These are phyloP conservation scores for Coniophora puteana DNA, from an alignment of 1,284 basidiomycete genomes.

Conservation along the genomic window DNA sequence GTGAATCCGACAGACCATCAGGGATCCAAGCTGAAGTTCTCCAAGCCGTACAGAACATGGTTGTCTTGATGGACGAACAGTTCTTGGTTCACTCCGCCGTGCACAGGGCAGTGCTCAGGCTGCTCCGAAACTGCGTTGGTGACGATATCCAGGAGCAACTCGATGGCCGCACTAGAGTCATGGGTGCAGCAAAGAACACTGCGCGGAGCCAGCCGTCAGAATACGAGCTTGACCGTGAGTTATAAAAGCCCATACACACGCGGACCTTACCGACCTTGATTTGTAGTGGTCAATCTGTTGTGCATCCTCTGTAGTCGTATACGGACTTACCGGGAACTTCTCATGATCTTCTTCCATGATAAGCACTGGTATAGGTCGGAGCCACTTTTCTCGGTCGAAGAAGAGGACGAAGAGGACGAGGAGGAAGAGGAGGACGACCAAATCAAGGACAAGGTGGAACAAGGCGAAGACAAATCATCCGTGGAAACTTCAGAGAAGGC, in stretches of 20 bases:
- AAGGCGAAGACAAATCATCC: constrained; percentile 29
- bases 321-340: constrained; percentile 82
- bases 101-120: constrained; percentile 81
- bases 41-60: constrained; percentile 81
- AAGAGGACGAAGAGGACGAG: constrained; percentile 56
- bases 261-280: constrained; percentile 10
- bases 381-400: constrained; percentile 63
- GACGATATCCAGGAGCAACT: constrained; percentile 83
- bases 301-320: constrained; percentile 91
- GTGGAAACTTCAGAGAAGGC: too few species aligned
- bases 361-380: constrained; percentile 79
- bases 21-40: constrained; percentile 87
- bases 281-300: constrained; percentile 80
- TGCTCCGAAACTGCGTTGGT: constrained; percentile 89
- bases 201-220: constrained; percentile 70
- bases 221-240: constrained; percentile 82
- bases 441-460: constrained; percentile 14
- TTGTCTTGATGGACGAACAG: constrained; percentile 84
- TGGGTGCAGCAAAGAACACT: constrained; percentile 80
- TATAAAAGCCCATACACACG: not conserved
- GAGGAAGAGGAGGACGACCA: constrained; percentile 46
- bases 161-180: constrained; percentile 69
- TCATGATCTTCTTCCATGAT: constrained; percentile 96
- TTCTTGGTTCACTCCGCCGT: constrained; percentile 90
- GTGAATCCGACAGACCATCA: constrained; percentile 77